phyloP scores from a whole-genome alignment of 148 eudicot genomes.

The Spergularia marina region DNA sequence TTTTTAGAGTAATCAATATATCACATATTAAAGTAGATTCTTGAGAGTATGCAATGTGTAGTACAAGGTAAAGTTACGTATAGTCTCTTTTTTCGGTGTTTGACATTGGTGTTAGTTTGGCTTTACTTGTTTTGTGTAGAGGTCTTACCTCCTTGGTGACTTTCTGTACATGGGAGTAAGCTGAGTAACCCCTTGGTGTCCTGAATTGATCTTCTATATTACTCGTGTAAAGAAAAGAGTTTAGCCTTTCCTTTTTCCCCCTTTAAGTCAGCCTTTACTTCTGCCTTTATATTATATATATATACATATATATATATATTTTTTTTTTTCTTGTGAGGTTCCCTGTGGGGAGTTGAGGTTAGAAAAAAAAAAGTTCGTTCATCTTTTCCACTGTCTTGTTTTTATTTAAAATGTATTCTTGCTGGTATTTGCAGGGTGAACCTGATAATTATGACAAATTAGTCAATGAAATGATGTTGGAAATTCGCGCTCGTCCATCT shows the following conservation, averaged over 20 bases:
- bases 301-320: too few species aligned
- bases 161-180: too few species aligned
- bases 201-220: too few species aligned
- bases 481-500: slow-evolving; percentile 85
- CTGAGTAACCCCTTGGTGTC: too few species aligned
- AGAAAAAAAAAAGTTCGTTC: not conserved
- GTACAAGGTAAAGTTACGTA: not conserved
- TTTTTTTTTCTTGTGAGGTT: not conserved
- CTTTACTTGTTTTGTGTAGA: too few species aligned
- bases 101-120: not conserved
- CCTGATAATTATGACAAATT: slow-evolving; percentile 84
- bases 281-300: not conserved
- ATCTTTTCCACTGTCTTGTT: not conserved
- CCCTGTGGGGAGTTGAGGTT: not conserved
- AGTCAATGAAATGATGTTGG: slow-evolving; percentile 63
- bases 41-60: not conserved
- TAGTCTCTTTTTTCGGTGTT: not conserved
- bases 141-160: too few species aligned
- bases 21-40: not conserved
- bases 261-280: not conserved
- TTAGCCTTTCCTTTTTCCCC: too few species aligned
- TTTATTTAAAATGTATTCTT: not conserved
- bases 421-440: slow-evolving; percentile 50
- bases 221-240: too few species aligned
- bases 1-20: not conserved